A percentile compares a stretch with the other conserved stretches of the same genome.
These are phyloP conservation scores for Diaporthe citriasiana DNA, from an alignment of 2,329 filamentous ascomycete genomes.

Conservation along the genomic window DNA sequence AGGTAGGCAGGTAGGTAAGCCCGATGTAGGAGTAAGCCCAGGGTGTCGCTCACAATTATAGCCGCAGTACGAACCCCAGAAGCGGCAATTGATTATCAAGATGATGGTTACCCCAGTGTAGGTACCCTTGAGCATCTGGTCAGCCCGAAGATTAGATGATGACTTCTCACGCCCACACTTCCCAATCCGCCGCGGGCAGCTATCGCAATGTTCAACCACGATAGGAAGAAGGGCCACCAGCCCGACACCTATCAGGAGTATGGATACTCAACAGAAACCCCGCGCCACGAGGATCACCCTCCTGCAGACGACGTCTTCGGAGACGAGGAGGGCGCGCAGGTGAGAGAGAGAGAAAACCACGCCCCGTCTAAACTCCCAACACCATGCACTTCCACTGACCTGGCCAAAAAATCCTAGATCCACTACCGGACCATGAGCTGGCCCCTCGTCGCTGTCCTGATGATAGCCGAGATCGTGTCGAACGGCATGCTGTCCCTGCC, in stretches of 20 bases:
- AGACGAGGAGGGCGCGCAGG: constrained; percentile 37
- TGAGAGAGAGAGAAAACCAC: background rate
- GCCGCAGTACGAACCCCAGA: background rate
- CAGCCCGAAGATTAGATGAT: background rate
- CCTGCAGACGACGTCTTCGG: constrained; percentile 36
- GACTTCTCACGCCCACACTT: background rate
- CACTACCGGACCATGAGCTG: constrained; percentile 68
- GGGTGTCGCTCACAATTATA: background rate
- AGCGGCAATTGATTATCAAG: background rate
- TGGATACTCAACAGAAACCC: background rate
- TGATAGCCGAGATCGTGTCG: constrained; percentile 69
- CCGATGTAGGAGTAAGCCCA: background rate
- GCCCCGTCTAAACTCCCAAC: background rate
- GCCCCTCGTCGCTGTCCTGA: constrained; percentile 65
- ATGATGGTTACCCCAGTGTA: background rate
- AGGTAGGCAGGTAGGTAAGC: constrained; percentile 1
- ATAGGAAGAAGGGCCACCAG: constrained; percentile 15
- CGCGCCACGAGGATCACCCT: background rate
- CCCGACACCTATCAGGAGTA: constrained; percentile 23
- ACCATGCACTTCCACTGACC: background rate
- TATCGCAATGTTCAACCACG: background rate
- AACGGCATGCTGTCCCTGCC: constrained; percentile 69
- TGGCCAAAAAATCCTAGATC: constrained; percentile 54
- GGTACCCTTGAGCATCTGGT: background rate
- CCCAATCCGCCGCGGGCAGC: background rate